These are phyloP conservation scores for Senna siamea DNA, from an alignment of 306 rosid species.

Conservation along the genomic window DNA sequence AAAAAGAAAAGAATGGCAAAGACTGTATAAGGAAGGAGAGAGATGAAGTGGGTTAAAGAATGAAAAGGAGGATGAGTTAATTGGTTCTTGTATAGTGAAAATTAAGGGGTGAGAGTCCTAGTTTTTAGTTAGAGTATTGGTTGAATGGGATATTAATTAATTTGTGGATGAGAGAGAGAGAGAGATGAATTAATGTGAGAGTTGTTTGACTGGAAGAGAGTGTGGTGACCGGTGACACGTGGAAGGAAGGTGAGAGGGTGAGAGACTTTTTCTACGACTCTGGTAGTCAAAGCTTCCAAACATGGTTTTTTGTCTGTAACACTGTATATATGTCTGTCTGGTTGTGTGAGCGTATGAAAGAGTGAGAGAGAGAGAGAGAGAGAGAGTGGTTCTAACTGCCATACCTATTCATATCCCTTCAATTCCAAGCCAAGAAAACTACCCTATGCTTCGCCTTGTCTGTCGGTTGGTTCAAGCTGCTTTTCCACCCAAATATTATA, in stretches of 20 bases:
- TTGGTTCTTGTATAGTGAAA: conserved; percentile 59
- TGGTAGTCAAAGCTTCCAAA: conserved; percentile 45
- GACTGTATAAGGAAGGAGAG: neutral
- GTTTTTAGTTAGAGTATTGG: conserved; percentile 75
- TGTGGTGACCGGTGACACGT: conserved; percentile 64
- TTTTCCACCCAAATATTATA: neutral
- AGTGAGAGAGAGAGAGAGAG: conserved; percentile 32
- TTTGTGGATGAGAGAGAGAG: conserved; percentile 54
- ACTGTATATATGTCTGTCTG: conserved; percentile 26
- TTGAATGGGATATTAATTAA: conserved; percentile 28
- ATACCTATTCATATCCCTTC: conserved; percentile 68
- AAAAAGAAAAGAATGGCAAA: neutral
- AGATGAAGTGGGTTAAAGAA: conserved; percentile 38
- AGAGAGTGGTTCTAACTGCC: conserved; percentile 69
- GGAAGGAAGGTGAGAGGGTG: conserved; percentile 55
- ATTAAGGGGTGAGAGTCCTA: conserved; percentile 57
- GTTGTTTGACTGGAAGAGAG: conserved; percentile 42
- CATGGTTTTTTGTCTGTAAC: too few relatives aligned
- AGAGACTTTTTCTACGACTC: conserved; percentile 73
- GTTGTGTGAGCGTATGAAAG: neutral
- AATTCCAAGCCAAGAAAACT: conserved; percentile 66
- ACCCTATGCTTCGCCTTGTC: conserved; percentile 56
- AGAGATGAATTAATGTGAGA: too few relatives aligned
- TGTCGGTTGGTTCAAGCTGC: conserved; percentile 61
- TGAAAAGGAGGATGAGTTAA: conserved; percentile 33